Conservation (phyloP, 495 filamentous ascomycete species). For the Bombardia bombarda region DNA sequence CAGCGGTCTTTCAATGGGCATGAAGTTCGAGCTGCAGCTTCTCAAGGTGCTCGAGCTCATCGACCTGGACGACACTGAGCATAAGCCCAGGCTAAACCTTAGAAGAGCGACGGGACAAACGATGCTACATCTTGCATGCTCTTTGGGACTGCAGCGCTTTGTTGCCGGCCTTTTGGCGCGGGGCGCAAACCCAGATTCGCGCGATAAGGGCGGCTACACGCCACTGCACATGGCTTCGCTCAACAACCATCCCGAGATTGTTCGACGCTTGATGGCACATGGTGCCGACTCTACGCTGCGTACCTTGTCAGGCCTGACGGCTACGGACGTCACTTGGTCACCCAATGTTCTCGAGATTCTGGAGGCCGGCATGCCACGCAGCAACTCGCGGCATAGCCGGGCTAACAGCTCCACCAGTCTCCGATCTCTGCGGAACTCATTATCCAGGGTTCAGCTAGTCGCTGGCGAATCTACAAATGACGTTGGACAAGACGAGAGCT, state of each 20-base stretch:
- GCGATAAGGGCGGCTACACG: conserved; percentile 75
- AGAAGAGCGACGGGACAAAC: conserved; percentile 58
- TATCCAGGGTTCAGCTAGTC: conserved; percentile 34
- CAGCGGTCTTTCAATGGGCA: too few species aligned
- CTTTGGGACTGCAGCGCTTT: conserved; percentile 66
- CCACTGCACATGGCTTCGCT: conserved; percentile 81
- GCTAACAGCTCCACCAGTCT: conserved; percentile 60
- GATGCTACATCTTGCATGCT: conserved; percentile 74
- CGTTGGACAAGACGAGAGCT: conserved; percentile 29
- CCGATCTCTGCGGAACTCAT: conserved; percentile 50
- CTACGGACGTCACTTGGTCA: conserved; percentile 64
- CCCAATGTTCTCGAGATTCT: conserved; percentile 46
- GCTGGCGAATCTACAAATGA: conserved; percentile 25
- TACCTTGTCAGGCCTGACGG: conserved; percentile 62
- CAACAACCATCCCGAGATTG: conserved; percentile 65
- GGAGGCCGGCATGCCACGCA: conserved; percentile 48
- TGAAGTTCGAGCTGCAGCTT: conserved; percentile 56
- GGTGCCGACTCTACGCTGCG: conserved; percentile 65
- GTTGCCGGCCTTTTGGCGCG: conserved; percentile 73
- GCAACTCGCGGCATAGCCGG: conserved; percentile 44
- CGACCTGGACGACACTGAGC: conserved; percentile 65
- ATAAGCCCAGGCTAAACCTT: conserved; percentile 56
- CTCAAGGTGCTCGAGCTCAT: conserved; percentile 68
- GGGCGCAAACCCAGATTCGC: conserved; percentile 66
- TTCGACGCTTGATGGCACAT: conserved; percentile 62